A percentile compares a stretch with the other conserved stretches of the same genome.
phyloP scores from a whole-genome alignment of 1,284 basidiomycete genomes.

The Fomitiporia mediterranea region DNA sequence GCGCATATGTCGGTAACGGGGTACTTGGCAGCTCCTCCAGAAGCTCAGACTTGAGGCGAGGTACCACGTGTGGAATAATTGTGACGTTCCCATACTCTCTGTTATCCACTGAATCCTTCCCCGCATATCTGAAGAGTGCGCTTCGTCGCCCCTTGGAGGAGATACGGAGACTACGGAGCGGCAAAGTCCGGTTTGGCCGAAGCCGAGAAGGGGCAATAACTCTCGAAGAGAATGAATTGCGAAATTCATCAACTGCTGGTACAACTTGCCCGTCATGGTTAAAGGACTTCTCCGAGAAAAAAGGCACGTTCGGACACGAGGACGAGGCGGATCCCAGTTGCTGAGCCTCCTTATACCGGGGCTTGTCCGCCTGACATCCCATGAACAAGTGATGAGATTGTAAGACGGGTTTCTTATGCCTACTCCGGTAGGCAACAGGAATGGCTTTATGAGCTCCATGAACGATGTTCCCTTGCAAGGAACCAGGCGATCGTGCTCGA shows the following conservation, averaged over 20 bases:
- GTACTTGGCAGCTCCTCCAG: constrained; percentile 3
- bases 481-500: constrained; percentile 2
- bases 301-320: too few species aligned
- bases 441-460: neutral
- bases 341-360: constrained; percentile 1
- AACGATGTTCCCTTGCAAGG: neutral
- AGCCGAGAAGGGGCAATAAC: constrained; percentile 8
- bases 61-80: neutral
- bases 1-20: constrained; percentile 13
- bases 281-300: neutral
- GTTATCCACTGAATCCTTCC: neutral
- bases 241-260: constrained; percentile 15
- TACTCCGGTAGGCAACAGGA: neutral
- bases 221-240: constrained; percentile 18
- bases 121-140: neutral
- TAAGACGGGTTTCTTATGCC: neutral
- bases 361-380: neutral
- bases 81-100: constrained; percentile 15
- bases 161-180: constrained; percentile 11
- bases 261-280: neutral
- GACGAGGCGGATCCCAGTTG: neutral
- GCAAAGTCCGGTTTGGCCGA: neutral
- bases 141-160: neutral
- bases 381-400: too few species aligned
- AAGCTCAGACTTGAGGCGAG: neutral